Percentiles rank a stretch among this genome's conserved stretches.
These are phyloP conservation scores for Trametes pubescens DNA, from an alignment of 1,284 basidiomycete species.

Conservation along the genomic window DNA sequence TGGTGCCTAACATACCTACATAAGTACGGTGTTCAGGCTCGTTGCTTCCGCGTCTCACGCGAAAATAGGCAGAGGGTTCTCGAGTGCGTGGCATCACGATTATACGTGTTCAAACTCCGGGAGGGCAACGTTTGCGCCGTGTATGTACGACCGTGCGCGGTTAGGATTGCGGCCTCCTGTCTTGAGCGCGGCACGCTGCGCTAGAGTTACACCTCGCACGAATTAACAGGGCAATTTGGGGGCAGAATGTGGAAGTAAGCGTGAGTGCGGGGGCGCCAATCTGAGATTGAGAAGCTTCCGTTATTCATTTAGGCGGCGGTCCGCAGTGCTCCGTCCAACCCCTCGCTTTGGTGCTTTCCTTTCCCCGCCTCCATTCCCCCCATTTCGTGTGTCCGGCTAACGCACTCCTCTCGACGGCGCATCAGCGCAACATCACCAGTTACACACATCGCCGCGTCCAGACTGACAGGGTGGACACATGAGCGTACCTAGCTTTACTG, in stretches of 20 bases:
- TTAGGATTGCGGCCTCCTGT: background rate
- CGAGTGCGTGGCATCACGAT: background rate
- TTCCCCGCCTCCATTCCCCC: background rate
- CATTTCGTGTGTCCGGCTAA: background rate
- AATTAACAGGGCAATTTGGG: background rate
- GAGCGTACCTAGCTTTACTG: slow-evolving; percentile 17
- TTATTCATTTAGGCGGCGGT: slow-evolving; percentile 22
- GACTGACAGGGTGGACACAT: slow-evolving; percentile 25
- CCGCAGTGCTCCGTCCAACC: slow-evolving; percentile 13
- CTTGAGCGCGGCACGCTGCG: background rate
- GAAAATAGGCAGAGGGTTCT: background rate
- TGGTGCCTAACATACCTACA: slow-evolving; percentile 3
- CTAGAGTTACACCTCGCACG: background rate
- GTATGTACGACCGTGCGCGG: too few species aligned
- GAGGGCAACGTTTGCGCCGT: background rate
- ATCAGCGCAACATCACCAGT: slow-evolving; percentile 22
- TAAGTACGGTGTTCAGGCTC: background rate
- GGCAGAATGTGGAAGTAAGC: background rate
- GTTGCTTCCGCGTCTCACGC: slow-evolving; percentile 11
- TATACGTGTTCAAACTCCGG: background rate
- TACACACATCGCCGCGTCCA: slow-evolving; percentile 17
- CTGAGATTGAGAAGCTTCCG: slow-evolving; percentile 13
- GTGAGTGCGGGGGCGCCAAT: slow-evolving; percentile 13
- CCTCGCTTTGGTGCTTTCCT: background rate
- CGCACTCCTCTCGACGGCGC: slow-evolving; percentile 1